phyloP scores from a whole-genome alignment of 768 basidiomycete species.

The Pisolithus marmoratus region DNA sequence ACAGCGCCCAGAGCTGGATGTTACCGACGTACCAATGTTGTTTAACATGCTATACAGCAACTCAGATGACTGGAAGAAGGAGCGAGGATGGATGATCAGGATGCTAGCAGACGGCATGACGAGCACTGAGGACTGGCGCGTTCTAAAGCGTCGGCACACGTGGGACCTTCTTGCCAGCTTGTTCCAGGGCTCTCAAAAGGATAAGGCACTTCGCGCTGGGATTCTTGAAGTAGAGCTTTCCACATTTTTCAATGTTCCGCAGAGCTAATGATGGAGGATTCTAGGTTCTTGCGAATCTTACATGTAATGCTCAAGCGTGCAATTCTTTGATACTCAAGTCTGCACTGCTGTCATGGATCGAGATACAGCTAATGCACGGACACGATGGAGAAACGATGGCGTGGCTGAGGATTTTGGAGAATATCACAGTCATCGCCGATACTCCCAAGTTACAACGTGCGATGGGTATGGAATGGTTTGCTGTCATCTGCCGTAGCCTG shows the following conservation, averaged over 20 bases:
- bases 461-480: slow-evolving; percentile 57
- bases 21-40: slow-evolving; percentile 82
- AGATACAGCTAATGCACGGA: slow-evolving; percentile 49
- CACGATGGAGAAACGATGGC: slow-evolving; percentile 39
- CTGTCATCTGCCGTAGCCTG: slow-evolving; percentile 50
- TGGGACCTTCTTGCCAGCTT: slow-evolving; percentile 85
- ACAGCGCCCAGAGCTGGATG: slow-evolving; percentile 79
- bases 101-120: slow-evolving; percentile 80
- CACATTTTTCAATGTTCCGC: slow-evolving; percentile 1
- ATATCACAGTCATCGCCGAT: slow-evolving; percentile 50
- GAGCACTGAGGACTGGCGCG: slow-evolving; percentile 72
- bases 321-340: slow-evolving; percentile 68
- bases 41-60: slow-evolving; percentile 83
- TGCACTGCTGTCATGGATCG: slow-evolving; percentile 75
- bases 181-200: slow-evolving; percentile 60
- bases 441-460: slow-evolving; percentile 45
- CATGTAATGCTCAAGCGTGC: slow-evolving; percentile 62
- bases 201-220: slow-evolving; percentile 45
- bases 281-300: slow-evolving; percentile 74
- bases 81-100: slow-evolving; percentile 83
- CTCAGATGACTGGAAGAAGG: slow-evolving; percentile 76
- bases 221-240: slow-evolving; percentile 57
- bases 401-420: slow-evolving; percentile 65
- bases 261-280: neutral
- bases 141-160: slow-evolving; percentile 75